phyloP scores from a whole-genome alignment of 2,329 filamentous ascomycete genomes.

The Aspergillus fischeri region DNA sequence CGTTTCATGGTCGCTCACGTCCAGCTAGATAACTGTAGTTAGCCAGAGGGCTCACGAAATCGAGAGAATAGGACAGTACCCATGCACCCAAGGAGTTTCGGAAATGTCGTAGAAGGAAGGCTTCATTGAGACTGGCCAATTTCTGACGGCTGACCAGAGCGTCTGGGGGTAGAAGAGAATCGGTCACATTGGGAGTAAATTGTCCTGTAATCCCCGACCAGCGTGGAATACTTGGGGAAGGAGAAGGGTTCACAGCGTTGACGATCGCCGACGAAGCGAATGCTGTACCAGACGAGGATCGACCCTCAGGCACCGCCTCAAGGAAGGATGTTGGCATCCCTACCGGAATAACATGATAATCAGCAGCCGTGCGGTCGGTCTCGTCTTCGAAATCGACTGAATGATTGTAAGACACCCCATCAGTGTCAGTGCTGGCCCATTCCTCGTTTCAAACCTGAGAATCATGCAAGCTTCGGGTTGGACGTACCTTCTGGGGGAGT shows the following conservation, averaged over 20 bases:
- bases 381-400: conserved; percentile 35
- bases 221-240: conserved; percentile 7
- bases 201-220: conserved; percentile 10
- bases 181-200: conserved; percentile 14
- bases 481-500: conserved; percentile 27
- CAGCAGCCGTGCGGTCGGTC: conserved; percentile 31
- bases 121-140: conserved; percentile 27
- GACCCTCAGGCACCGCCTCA: conserved; percentile 22
- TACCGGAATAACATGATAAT: conserved; percentile 28
- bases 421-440: background rate
- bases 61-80: conserved; percentile 16
- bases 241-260: conserved; percentile 8
- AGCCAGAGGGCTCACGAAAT: conserved; percentile 3
- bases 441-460: background rate
- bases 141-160: conserved; percentile 21
- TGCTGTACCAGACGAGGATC: conserved; percentile 20
- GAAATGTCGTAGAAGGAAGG: conserved; percentile 32
- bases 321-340: conserved; percentile 13
- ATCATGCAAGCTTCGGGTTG: background rate
- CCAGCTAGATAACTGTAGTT: conserved; percentile 21
- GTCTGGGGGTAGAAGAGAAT: conserved; percentile 16
- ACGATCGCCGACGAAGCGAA: conserved; percentile 16
- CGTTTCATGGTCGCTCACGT: conserved; percentile 28
- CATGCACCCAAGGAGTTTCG: conserved; percentile 29
- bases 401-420: background rate